A percentile compares a stretch with the other conserved stretches of the same genome.
These are phyloP conservation scores for Amylostereum areolatum DNA, from an alignment of 1,284 basidiomycete species.

Conservation along the genomic window DNA sequence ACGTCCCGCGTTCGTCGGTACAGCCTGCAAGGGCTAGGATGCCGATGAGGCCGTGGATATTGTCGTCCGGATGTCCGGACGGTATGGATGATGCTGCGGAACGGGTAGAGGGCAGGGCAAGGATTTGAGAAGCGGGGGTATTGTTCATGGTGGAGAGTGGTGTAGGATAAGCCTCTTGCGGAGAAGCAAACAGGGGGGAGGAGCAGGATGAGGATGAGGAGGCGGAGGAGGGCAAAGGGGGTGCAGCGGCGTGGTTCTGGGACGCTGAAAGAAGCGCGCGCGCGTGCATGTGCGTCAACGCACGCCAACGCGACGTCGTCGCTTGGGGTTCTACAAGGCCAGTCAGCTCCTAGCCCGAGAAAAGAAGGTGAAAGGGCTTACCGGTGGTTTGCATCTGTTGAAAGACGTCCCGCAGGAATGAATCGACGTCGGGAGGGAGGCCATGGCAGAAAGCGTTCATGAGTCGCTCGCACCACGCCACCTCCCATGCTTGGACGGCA, in stretches of 20 bases:
- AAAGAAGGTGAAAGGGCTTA: constrained; percentile 12
- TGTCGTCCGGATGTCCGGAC: constrained; percentile 16
- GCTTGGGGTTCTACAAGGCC: constrained; percentile 27
- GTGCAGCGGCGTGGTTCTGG: constrained; percentile 13
- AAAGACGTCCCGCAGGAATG: constrained; percentile 26
- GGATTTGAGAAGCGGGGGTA: constrained; percentile 10
- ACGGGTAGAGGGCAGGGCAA: constrained; percentile 9
- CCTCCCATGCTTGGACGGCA: constrained; percentile 35
- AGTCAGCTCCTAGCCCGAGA: background rate
- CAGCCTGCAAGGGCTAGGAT: constrained; percentile 28
- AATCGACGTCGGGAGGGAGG: constrained; percentile 26
- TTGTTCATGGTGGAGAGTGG: constrained; percentile 13
- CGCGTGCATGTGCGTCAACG: constrained; percentile 27
- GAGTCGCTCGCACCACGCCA: constrained; percentile 27
- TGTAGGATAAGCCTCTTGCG: constrained; percentile 13
- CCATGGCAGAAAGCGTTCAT: constrained; percentile 32
- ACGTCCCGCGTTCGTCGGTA: constrained; percentile 23
- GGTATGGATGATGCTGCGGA: constrained; percentile 6
- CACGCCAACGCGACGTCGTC: constrained; percentile 32
- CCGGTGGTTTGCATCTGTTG: constrained; percentile 28
- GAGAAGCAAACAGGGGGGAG: constrained; percentile 7
- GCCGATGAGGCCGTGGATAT: constrained; percentile 27
- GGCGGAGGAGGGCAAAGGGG: constrained; percentile 15
- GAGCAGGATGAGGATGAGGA: constrained; percentile 15
- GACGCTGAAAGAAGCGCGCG: constrained; percentile 19